Percentiles rank a stretch among this genome's conserved stretches.
Conservation (phyloP, 495 filamentous ascomycete genomes). For the Tuber aestivum region DNA sequence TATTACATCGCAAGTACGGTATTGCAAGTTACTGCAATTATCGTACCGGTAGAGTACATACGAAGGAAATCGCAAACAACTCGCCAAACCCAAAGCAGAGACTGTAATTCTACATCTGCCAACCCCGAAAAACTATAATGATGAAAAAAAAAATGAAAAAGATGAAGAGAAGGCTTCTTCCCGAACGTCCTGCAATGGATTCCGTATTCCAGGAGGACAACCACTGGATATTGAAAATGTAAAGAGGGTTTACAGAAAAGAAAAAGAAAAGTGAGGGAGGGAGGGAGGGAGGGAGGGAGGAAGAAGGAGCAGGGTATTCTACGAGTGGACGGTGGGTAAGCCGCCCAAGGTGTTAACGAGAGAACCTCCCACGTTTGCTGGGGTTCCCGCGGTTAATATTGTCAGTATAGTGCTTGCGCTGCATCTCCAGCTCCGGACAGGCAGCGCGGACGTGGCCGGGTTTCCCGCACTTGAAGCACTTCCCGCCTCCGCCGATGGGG, state of each 20-base stretch:
- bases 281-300: background rate
- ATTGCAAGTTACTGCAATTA: background rate
- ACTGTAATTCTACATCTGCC: background rate
- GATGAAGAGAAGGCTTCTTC: background rate
- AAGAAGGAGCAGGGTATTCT: background rate
- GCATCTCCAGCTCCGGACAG: conserved; percentile 16
- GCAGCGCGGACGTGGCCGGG: conserved; percentile 26
- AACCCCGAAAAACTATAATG: background rate
- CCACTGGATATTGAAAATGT: background rate
- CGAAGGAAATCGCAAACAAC: background rate
- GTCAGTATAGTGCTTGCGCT: background rate
- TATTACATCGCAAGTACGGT: background rate
- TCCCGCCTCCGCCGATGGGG: background rate
- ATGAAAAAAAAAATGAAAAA: background rate
- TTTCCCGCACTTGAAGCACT: conserved; percentile 25
- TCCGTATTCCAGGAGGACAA: background rate
- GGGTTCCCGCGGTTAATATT: background rate
- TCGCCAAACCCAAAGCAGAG: background rate
- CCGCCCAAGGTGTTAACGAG: background rate
- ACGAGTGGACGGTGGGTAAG: background rate
- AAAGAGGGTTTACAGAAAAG: background rate
- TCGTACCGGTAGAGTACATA: background rate
- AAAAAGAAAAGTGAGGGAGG: background rate
- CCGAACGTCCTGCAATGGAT: conserved; percentile 1
- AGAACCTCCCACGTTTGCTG: background rate